phyloP scores from a whole-genome alignment of 2,329 filamentous ascomycete species.

The Neonectria faginata region DNA sequence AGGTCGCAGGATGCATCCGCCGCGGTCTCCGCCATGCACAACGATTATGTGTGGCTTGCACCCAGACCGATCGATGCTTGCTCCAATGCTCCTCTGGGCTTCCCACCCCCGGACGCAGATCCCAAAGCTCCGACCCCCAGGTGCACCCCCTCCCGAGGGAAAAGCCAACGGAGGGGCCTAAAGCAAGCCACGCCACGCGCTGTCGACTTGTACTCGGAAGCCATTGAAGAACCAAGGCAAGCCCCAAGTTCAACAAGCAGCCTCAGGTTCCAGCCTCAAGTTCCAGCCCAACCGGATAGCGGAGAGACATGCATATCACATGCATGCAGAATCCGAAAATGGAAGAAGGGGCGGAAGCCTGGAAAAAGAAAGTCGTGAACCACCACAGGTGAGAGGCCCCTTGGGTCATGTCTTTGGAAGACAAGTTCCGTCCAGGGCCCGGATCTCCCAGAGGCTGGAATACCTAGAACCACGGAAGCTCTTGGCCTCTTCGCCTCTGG shows the following conservation, averaged over 20 bases:
- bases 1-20: conserved; percentile 17
- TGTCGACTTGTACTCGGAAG: conserved; percentile 28
- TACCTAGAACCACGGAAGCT: not conserved
- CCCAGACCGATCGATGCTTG: conserved; percentile 39
- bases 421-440: not conserved
- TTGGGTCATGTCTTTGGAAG: not conserved
- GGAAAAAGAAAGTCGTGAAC: not conserved
- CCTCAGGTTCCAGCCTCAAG: not conserved
- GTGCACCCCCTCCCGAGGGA: conserved; percentile 12
- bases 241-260: not conserved
- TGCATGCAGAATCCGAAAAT: not conserved
- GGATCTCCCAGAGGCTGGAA: not conserved
- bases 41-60: conserved; percentile 29
- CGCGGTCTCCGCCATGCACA: conserved; percentile 34
- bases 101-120: conserved; percentile 16
- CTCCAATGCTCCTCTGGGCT: not conserved
- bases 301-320: conserved; percentile 3
- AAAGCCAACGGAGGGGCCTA: not conserved
- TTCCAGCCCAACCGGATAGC: not conserved
- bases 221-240: not conserved
- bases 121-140: conserved; percentile 28
- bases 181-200: conserved; percentile 29
- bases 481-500: not conserved
- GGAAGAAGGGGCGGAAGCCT: not conserved
- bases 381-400: not conserved